These are phyloP conservation scores for Metroxylon sagu DNA, from an alignment of 176 grass and related monocot species.

Conservation along the genomic window DNA sequence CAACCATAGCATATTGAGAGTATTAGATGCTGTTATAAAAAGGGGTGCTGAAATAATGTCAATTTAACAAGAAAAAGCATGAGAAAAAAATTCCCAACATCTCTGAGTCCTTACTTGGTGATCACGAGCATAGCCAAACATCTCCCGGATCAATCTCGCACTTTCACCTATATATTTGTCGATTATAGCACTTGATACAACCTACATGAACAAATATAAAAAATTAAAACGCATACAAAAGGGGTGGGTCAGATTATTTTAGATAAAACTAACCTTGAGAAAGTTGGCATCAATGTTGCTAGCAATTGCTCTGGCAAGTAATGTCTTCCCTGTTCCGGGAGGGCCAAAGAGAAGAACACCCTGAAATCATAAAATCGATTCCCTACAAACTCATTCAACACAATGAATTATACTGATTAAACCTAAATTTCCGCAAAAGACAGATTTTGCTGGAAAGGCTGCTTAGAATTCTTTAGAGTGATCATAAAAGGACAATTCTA, in stretches of 20 bases:
- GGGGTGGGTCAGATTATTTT: neutral
- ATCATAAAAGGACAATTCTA: no score
- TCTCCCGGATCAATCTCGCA: slow-evolving; percentile 87
- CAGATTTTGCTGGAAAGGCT: no score
- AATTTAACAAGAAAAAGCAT: no score
- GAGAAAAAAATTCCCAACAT: no score
- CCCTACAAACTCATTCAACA: neutral
- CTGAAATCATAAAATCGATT: slow-evolving; percentile 36
- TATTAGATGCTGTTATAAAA: no score
- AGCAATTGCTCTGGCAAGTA: slow-evolving; percentile 90
- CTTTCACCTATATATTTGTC: slow-evolving; percentile 99
- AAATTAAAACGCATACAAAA: slow-evolving; percentile 16
- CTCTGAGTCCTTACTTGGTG: slow-evolving; percentile 48
- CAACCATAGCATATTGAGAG: slow-evolving; percentile 7
- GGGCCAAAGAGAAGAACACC: slow-evolving; percentile 93
- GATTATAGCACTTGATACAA: slow-evolving; percentile 94
- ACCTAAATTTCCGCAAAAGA: no score
- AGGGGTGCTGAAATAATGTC: neutral
- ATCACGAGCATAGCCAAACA: slow-evolving; percentile 89
- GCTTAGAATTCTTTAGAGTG: no score
- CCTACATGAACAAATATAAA: slow-evolving; percentile 22
- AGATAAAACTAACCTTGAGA: slow-evolving; percentile 49
- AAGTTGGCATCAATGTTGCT: slow-evolving; percentile 98
- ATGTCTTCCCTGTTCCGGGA: slow-evolving; percentile 94
- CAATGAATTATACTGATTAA: no score